phyloP scores from a whole-genome alignment of 768 basidiomycete species.

The Lactifluus subvellereus region DNA sequence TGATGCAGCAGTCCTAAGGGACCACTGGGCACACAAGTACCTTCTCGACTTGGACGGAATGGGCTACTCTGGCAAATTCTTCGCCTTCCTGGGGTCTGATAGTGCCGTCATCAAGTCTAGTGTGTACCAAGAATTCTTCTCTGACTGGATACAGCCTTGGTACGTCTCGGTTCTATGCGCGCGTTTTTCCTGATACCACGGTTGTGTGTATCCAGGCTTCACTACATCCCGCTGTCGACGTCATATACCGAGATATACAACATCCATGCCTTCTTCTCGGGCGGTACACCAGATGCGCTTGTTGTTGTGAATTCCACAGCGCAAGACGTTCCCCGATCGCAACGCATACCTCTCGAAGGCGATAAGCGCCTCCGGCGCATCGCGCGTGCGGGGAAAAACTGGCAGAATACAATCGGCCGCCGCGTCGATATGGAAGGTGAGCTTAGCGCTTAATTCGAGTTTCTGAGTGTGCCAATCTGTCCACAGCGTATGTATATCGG shows the following conservation, averaged over 20 bases:
- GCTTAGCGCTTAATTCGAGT: conserved; percentile 26
- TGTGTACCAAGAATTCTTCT: conserved; percentile 87
- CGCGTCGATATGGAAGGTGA: conserved; percentile 89
- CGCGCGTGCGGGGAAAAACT: conserved; percentile 86
- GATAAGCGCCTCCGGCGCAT: conserved; percentile 74
- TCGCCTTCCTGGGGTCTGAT: conserved; percentile 79
- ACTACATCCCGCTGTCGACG: conserved; percentile 88
- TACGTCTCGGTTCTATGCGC: conserved; percentile 29
- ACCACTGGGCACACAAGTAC: conserved; percentile 90
- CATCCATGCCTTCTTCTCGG: conserved; percentile 88
- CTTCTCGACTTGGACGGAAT: conserved; percentile 91
- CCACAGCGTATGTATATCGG: conserved; percentile 79
- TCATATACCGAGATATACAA: conserved; percentile 92
- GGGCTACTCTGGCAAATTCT: conserved; percentile 89
- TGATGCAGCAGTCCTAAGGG: conserved; percentile 72
- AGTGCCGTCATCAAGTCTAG: conserved; percentile 88
- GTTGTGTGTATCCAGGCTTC: conserved; percentile 52
- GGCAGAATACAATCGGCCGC: conserved; percentile 81
- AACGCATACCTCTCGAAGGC: conserved; percentile 45
- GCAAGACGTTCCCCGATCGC: conserved; percentile 31
- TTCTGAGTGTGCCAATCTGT: background rate
- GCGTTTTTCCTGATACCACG: background rate
- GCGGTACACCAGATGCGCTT: conserved; percentile 59
- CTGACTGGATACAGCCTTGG: conserved; percentile 92
- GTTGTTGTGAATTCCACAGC: conserved; percentile 47